Conservation (phyloP, 2,329 filamentous ascomycete species). For the Thelonectria discophora region DNA sequence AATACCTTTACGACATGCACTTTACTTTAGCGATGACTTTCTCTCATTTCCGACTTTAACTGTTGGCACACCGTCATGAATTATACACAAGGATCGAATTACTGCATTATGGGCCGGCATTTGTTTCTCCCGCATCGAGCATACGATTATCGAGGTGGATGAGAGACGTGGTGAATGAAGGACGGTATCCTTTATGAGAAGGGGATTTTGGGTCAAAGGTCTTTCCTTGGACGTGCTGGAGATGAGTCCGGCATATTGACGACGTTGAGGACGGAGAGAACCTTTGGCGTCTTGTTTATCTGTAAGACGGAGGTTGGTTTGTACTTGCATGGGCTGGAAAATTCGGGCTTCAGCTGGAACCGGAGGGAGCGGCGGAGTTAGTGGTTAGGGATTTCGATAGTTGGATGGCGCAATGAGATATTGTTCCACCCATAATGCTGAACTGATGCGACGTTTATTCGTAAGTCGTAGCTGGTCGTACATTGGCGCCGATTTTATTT, state of each 20-base stretch:
- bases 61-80: slow-evolving; percentile 42
- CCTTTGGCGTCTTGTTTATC: slow-evolving; percentile 30
- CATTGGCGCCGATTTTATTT: background rate
- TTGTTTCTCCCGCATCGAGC: slow-evolving; percentile 35
- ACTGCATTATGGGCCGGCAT: slow-evolving; percentile 41
- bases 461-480: slow-evolving; percentile 4
- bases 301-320: slow-evolving; percentile 35
- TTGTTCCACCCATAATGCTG: slow-evolving; percentile 26
- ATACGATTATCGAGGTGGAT: slow-evolving; percentile 25
- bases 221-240: slow-evolving; percentile 28
- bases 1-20: slow-evolving; percentile 35
- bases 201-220: slow-evolving; percentile 30
- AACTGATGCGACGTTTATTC: slow-evolving; percentile 12
- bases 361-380: slow-evolving; percentile 48
- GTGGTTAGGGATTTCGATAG: slow-evolving; percentile 41
- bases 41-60: slow-evolving; percentile 39
- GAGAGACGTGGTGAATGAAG: slow-evolving; percentile 15
- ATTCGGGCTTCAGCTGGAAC: slow-evolving; percentile 40
- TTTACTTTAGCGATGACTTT: slow-evolving; percentile 43
- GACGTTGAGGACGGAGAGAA: slow-evolving; percentile 25
- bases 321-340: slow-evolving; percentile 43
- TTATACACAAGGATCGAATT: slow-evolving; percentile 40
- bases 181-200: slow-evolving; percentile 19
- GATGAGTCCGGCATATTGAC: slow-evolving; percentile 4
- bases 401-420: slow-evolving; percentile 38